Base-by-base conservation (phyloP, 495 filamentous ascomycete genomes). In the Cetradonia linearis region DNA sequence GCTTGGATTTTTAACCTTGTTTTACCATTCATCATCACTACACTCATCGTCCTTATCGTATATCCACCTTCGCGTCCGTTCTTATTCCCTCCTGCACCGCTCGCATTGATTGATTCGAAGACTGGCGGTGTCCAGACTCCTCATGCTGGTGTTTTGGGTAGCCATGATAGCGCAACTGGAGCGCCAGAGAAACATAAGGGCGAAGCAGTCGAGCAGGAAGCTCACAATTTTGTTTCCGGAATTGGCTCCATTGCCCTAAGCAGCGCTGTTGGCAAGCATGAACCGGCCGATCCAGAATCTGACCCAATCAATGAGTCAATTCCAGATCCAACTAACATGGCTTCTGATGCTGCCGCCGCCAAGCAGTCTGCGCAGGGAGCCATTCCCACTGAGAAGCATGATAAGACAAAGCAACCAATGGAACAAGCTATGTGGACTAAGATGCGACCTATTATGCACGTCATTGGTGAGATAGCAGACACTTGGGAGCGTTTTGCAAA, bases 351-450 rank as follows among this genome's bases (percentile, higher is more conserved):
- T 4, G 77, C 81, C 1, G 78, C 86, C 61, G 82, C 85, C 1
- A 82, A 85, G 67, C 72, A 78, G 5, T 72, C 75, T 13, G 77
- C 78, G 0, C 73, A 76, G 52, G 78, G 77, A 4, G 68, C 58
- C 7, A 69, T 74, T 16, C 69, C 80, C 0, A 60, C 68, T 34
- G 65, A 74, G 0, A 68, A 77, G 7, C 81, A 90, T 48, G 88
- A 94, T 65, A 94, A 90, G 73, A 91, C 90, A 0, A 93, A 91
- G 67, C 79, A 86, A 46, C 90, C 88, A 0, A 86, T 94, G 74
- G 85, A 87, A 69, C 83, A 82, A 5, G 86, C 83, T 3, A 87
- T 93, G 70, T 87, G 87, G 77, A 79, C 78, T 9, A 85, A 86
- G 62, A 86, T 87, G 68, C 77, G 88, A 59, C 85, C 87, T 0